Percentiles rank a stretch among this genome's conserved stretches.
These are phyloP conservation scores for Lyophyllum atratum DNA, from an alignment of 768 basidiomycete species.

Conservation along the genomic window DNA sequence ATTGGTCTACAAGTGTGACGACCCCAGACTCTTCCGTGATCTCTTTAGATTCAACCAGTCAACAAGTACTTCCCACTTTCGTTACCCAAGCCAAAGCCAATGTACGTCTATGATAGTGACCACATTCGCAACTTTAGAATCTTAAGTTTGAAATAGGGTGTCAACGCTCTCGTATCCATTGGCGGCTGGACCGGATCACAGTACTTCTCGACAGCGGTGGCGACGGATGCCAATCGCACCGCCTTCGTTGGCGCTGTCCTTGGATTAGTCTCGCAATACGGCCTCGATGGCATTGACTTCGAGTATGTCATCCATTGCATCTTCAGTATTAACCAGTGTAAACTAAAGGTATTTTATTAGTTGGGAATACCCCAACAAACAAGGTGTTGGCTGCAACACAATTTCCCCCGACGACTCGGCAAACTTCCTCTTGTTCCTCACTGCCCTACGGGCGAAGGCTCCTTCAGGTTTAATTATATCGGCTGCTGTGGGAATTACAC, in stretches of 20 bases:
- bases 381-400: slow-evolving; percentile 72
- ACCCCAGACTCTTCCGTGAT: slow-evolving; percentile 34
- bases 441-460: slow-evolving; percentile 58
- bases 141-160: slow-evolving; percentile 37
- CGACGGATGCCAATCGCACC: slow-evolving; percentile 56
- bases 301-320: slow-evolving; percentile 33
- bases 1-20: slow-evolving; percentile 29
- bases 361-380: slow-evolving; percentile 82
- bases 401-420: slow-evolving; percentile 61
- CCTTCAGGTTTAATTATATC: slow-evolving; percentile 58
- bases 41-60: slow-evolving; percentile 43
- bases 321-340: background rate
- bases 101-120: slow-evolving; percentile 26
- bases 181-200: slow-evolving; percentile 72
- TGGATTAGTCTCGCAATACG: slow-evolving; percentile 47
- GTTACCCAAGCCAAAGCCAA: slow-evolving; percentile 47
- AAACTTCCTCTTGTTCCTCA: slow-evolving; percentile 79
- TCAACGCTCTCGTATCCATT: slow-evolving; percentile 58
- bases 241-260: slow-evolving; percentile 64
- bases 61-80: slow-evolving; percentile 51
- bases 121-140: background rate
- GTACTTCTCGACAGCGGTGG: slow-evolving; percentile 65
- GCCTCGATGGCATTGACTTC: slow-evolving; percentile 60
- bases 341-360: slow-evolving; percentile 22
- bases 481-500: slow-evolving; percentile 43